phyloP scores from a whole-genome alignment of 345 rosid genomes.

The Acer campestre region DNA sequence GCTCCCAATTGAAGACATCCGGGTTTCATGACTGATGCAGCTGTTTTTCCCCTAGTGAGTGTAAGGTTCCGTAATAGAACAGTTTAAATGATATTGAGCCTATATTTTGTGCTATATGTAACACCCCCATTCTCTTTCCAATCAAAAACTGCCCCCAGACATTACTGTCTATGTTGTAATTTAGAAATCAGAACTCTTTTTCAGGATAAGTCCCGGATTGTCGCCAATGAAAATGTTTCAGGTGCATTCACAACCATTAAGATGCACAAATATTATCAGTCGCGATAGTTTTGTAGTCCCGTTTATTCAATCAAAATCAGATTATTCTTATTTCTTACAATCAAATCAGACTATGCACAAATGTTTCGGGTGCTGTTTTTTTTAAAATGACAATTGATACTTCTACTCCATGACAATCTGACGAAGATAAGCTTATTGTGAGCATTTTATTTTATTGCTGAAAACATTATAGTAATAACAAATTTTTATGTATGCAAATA shows the following conservation, averaged over 20 bases:
- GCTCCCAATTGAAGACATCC: background rate
- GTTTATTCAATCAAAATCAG: background rate
- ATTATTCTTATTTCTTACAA: background rate
- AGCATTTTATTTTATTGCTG: too few species aligned
- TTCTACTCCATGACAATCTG: too few species aligned
- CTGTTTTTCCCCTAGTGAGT: background rate
- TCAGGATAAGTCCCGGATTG: background rate
- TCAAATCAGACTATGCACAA: too few species aligned
- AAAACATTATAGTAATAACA: too few species aligned
- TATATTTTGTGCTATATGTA: constrained; percentile 4
- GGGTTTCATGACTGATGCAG: background rate
- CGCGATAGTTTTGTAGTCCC: background rate
- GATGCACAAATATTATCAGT: background rate
- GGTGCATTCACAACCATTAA: background rate
- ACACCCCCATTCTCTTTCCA: background rate
- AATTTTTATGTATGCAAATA: too few species aligned
- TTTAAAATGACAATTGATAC: too few species aligned
- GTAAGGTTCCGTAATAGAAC: background rate
- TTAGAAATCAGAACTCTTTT: background rate
- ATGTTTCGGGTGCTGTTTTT: too few species aligned
- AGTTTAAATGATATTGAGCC: background rate
- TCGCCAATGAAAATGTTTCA: background rate
- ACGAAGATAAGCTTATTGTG: too few species aligned
- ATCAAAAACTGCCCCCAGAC: background rate
- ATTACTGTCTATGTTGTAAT: background rate